These are phyloP conservation scores for Warburgia ugandensis DNA, from an alignment of 164 flowering plant genomes.

Conservation along the genomic window DNA sequence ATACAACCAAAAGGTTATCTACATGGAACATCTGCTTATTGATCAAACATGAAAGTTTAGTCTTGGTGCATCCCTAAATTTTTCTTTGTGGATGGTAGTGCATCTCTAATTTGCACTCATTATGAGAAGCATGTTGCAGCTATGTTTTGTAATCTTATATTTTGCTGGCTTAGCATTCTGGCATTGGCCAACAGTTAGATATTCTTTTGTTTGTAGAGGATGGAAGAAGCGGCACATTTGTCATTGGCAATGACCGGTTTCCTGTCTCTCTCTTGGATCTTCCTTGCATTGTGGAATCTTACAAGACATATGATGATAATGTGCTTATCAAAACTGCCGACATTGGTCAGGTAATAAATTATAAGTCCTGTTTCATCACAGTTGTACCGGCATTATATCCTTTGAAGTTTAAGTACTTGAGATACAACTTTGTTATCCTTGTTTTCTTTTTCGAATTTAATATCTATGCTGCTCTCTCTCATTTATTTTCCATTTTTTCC, in stretches of 20 bases:
- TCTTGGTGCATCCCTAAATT: no score
- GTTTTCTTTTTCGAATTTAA: no score
- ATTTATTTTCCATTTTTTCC: no score
- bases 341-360: constrained; percentile 65
- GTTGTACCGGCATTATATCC: constrained; percentile 1
- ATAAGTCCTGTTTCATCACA: not conserved
- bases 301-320: constrained; percentile 88
- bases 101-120: no score
- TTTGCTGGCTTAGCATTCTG: not conserved
- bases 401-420: not conserved
- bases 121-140: no score
- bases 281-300: constrained; percentile 83
- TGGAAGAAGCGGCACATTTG: constrained; percentile 63
- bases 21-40: no score
- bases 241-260: constrained; percentile 67
- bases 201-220: constrained; percentile 36
- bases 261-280: constrained; percentile 87
- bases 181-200: not conserved
- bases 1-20: no score
- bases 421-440: no score
- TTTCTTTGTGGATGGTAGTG: no score
- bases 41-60: no score
- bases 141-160: no score
- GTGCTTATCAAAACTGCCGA: constrained; percentile 84
- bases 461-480: no score